A percentile compares a stretch with the other conserved stretches of the same genome.
Evolutionary conservation across 768 basidiomycete genomes (phyloP).

Genomic region (Leccinum subgranulosum): DNA sequence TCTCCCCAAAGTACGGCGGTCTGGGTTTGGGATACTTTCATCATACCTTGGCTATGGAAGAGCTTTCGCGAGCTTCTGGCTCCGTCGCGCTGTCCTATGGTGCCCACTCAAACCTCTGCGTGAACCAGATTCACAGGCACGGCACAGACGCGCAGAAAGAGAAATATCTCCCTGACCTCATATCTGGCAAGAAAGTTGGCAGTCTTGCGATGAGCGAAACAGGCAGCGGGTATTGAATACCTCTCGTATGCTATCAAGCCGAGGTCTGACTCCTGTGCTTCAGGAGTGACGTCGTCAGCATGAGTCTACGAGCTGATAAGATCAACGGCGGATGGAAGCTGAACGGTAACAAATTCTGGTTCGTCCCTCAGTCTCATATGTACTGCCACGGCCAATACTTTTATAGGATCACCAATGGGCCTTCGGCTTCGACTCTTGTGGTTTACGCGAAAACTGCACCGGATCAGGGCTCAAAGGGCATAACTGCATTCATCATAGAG

Average conservation of each 20-base stretch:
- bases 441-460: constrained; percentile 91
- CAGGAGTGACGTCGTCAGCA: constrained; percentile 89
- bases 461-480: constrained; percentile 76
- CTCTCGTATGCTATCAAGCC: background rate
- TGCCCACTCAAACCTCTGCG: constrained; percentile 88
- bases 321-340: constrained; percentile 71
- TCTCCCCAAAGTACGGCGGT: constrained; percentile 77
- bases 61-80: constrained; percentile 84
- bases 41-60: constrained; percentile 94
- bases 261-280: background rate
- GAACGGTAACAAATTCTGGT: constrained; percentile 96
- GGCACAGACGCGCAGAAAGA: constrained; percentile 80
- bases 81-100: constrained; percentile 92
- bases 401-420: constrained; percentile 91
- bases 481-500: constrained; percentile 91
- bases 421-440: constrained; percentile 84
- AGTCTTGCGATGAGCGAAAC: constrained; percentile 94
- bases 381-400: background rate
- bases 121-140: constrained; percentile 81
- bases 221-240: constrained; percentile 56
- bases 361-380: background rate
- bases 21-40: constrained; percentile 81
- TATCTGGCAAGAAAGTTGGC: constrained; percentile 81
- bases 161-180: constrained; percentile 75
- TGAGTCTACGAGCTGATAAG: constrained; percentile 81